phyloP scores from a whole-genome alignment of 768 basidiomycete genomes.

The Xerocomus potaroensis region DNA sequence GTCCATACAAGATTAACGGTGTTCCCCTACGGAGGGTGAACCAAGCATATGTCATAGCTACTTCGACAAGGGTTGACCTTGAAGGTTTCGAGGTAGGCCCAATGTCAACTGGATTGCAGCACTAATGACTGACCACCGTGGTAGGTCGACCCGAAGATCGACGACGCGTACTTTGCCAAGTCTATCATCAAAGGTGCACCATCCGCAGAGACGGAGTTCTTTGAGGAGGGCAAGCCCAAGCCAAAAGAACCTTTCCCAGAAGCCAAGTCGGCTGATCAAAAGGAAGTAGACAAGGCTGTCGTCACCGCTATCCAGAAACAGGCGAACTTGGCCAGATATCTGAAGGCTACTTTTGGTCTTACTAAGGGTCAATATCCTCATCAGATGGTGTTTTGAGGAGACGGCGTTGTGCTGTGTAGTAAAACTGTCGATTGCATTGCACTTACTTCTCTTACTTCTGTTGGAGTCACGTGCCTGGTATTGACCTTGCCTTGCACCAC shows the following conservation, averaged over 20 bases:
- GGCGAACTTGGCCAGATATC: constrained; percentile 87
- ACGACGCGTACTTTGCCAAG: constrained; percentile 93
- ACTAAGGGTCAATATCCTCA: constrained; percentile 98
- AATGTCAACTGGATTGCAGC: not conserved
- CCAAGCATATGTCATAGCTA: constrained; percentile 98
- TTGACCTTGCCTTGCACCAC: too few species aligned
- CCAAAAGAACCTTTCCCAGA: constrained; percentile 82
- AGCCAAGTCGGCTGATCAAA: constrained; percentile 88
- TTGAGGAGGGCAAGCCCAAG: constrained; percentile 89
- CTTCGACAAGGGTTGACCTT: constrained; percentile 89
- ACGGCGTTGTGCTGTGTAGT: constrained; percentile 14
- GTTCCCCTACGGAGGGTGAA: constrained; percentile 97
- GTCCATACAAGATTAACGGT: constrained; percentile 97
- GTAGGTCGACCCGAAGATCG: constrained; percentile 85
- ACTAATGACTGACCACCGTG: constrained; percentile 4
- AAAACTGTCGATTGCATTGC: constrained; percentile 19
- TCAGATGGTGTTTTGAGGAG: constrained; percentile 80
- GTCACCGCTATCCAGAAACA: constrained; percentile 86
- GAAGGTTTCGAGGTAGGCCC: constrained; percentile 63
- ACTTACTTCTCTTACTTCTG: not conserved
- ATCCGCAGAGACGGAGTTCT: constrained; percentile 97
- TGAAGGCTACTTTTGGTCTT: constrained; percentile 88
- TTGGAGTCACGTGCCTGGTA: constrained; percentile 14
- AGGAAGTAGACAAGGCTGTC: constrained; percentile 75
- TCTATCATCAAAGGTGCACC: constrained; percentile 58